These are phyloP conservation scores for Karstenula rhodostoma DNA, from an alignment of 2,329 filamentous ascomycete species.

Conservation along the genomic window DNA sequence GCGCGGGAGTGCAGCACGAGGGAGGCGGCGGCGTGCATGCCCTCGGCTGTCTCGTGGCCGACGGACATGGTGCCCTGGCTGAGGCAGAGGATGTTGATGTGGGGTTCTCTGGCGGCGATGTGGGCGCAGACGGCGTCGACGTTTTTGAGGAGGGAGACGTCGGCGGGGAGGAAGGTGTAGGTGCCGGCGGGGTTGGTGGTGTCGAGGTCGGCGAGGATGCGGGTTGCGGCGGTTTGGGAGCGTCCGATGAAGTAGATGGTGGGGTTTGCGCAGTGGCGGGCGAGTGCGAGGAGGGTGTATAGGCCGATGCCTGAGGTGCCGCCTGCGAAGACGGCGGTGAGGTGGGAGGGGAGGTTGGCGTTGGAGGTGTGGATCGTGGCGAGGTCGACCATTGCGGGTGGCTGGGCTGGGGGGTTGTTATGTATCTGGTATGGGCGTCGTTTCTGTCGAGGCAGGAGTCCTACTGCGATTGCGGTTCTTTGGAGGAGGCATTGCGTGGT, in stretches of 20 bases:
- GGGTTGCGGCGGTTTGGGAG: constrained; percentile 50
- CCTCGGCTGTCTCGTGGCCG: constrained; percentile 19
- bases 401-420: neutral
- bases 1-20: constrained; percentile 22
- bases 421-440: neutral
- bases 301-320: constrained; percentile 62
- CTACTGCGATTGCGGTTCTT: neutral
- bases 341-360: constrained; percentile 45
- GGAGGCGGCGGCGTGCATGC: constrained; percentile 12
- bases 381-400: constrained; percentile 46
- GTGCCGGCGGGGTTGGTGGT: constrained; percentile 55
- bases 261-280: constrained; percentile 51
- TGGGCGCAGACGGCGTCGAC: constrained; percentile 58
- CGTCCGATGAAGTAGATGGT: constrained; percentile 60
- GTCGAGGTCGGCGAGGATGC: constrained; percentile 55
- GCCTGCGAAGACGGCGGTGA: constrained; percentile 61
- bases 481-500: neutral
- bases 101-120: constrained; percentile 1
- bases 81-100: constrained; percentile 47
- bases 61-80: constrained; percentile 17
- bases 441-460: neutral
- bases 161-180: constrained; percentile 57
- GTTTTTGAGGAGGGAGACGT: constrained; percentile 57
- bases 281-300: constrained; percentile 56
- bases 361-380: constrained; percentile 47